These are phyloP conservation scores for Ricinus communis DNA, from an alignment of 345 rosid genomes.

Conservation along the genomic window DNA sequence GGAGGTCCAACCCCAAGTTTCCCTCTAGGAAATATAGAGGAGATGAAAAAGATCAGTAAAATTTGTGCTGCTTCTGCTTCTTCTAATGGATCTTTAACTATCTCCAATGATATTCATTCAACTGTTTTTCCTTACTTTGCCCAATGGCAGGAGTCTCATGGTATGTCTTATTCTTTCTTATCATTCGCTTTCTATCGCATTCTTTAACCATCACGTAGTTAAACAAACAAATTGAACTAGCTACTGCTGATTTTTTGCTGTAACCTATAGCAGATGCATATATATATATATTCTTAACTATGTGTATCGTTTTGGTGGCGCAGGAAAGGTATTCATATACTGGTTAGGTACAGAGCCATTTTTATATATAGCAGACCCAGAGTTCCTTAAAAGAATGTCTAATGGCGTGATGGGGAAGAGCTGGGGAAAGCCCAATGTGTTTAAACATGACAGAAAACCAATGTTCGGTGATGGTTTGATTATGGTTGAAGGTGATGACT, in stretches of 20 bases:
- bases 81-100: constrained; percentile 24
- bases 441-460: constrained; percentile 79
- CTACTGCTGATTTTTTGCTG: too few relatives aligned
- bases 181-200: background rate
- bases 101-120: constrained; percentile 83
- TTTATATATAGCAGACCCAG: constrained; percentile 84
- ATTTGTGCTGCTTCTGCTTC: background rate
- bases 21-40: constrained; percentile 73
- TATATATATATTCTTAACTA: too few relatives aligned
- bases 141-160: constrained; percentile 75
- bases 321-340: constrained; percentile 90
- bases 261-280: too few relatives aligned
- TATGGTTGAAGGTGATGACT: constrained; percentile 89
- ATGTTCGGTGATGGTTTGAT: constrained; percentile 87
- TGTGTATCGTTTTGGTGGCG: background rate
- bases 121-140: constrained; percentile 73
- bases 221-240: too few relatives aligned
- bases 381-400: constrained; percentile 71
- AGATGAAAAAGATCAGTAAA: constrained; percentile 48
- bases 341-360: constrained; percentile 97
- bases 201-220: background rate
- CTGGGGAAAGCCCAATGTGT: constrained; percentile 90
- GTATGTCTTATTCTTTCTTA: constrained; percentile 29
- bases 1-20: constrained; percentile 74
- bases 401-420: constrained; percentile 82